Conservation (phyloP, 495 filamentous ascomycete genomes). For the Apodospora peruviana region DNA sequence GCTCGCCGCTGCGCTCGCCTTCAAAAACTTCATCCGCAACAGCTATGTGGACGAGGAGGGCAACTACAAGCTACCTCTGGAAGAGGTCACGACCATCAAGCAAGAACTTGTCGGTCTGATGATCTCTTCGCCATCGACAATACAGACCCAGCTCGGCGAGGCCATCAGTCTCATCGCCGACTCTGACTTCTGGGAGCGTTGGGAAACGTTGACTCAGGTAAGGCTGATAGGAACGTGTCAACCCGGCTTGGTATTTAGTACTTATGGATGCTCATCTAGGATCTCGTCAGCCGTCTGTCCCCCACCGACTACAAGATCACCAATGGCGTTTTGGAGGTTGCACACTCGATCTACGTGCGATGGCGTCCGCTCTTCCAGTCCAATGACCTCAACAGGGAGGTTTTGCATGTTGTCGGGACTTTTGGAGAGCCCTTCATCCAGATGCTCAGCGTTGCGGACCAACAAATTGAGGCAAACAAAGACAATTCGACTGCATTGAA, state of each 20-base stretch:
- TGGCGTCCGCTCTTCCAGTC: conserved; percentile 93
- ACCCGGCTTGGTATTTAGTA: too few relatives aligned
- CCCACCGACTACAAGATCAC: conserved; percentile 71
- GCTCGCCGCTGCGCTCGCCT: conserved; percentile 86
- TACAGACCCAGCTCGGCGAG: conserved; percentile 92
- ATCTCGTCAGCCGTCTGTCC: conserved; percentile 82
- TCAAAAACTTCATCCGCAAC: conserved; percentile 95
- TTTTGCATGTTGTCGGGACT: conserved; percentile 83
- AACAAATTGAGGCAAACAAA: conserved; percentile 67
- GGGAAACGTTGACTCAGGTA: conserved; percentile 73
- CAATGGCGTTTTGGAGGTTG: conserved; percentile 91
- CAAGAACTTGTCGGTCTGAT: conserved; percentile 90
- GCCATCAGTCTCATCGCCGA: conserved; percentile 96
- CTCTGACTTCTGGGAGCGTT: conserved; percentile 92
- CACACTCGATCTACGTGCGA: conserved; percentile 94
- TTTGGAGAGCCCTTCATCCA: conserved; percentile 78
- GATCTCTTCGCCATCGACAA: conserved; percentile 78
- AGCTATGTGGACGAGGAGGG: conserved; percentile 92
- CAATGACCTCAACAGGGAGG: conserved; percentile 84
- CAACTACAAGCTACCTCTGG: conserved; percentile 71
- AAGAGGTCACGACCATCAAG: conserved; percentile 87
- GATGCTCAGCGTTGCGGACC: conserved; percentile 72
- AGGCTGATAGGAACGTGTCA: too few relatives aligned
- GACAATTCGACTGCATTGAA: conserved; percentile 65
- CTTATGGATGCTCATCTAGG: conserved; percentile 29